Base-by-base conservation (phyloP, 2,329 filamentous ascomycete species). In the Aspergillus glaucus region DNA sequence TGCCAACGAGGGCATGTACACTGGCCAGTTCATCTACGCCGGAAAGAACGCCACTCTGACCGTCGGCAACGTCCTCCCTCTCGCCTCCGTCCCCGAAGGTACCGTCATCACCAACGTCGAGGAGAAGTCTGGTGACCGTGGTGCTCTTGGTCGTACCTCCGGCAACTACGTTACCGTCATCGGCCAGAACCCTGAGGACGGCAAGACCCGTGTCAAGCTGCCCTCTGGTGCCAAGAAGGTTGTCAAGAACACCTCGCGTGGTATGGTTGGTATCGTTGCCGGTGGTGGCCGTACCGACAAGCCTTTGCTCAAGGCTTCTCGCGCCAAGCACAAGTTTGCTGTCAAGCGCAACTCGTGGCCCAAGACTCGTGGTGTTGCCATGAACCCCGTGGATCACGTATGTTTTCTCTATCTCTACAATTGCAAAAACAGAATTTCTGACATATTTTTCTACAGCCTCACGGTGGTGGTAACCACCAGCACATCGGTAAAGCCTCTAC, bases 341-440 rank as follows among this genome's bases (percentile, higher is more conserved):
- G 94, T 96, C 81, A 98, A 98, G 90, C 90, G 93, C 75, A 97
- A 98, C 89, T 92, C 85, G 74, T 98, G 93, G 93, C 93, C 93
- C 79, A 96, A 95, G 88, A 98, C 93, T 84, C 92, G 93, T 93
- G 93, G 93, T 96, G 93, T 98, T 86, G 93, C 93, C 79, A 98
- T 98, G 93, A 98, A 98, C 82, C 93, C 93, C 70, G 93, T 98
- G 71, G 93, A 98, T 80, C 93, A 98, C 85, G 77, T 79, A 79
- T 73, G 77, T 61, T 57, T 45, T 28, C 26, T 48, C 32, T n/a
- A 22, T 7, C 14, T 24, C 22, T 15, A 22, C 30, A 14, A 19
- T 46, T 22, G 15, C 28, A n/a, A 43, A 15, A 14, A 17, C 30
- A 50, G 44, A 42, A 44, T 47, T 24, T 54, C 57, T 64, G 47